Evolutionary conservation across 495 filamentous ascomycete species (phyloP).

Genomic region (Chaetomidium leptoderma): DNA sequence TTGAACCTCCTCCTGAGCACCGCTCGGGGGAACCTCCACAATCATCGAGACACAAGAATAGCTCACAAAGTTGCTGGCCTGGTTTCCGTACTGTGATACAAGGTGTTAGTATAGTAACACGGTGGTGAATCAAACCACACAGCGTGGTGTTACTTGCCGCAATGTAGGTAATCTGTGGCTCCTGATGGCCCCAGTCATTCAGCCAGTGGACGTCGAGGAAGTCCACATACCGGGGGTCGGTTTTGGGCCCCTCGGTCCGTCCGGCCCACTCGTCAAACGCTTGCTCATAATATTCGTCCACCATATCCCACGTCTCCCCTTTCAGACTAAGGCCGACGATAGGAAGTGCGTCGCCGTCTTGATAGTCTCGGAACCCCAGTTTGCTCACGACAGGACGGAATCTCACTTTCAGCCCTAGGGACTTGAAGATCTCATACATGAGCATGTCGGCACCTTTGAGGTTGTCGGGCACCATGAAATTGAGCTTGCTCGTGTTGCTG

Average conservation of each 20-base stretch:
- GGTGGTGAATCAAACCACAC: not conserved
- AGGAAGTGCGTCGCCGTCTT: not conserved
- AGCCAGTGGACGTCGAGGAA: conserved; percentile 1
- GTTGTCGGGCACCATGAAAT: conserved; percentile 13
- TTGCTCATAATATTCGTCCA: not conserved
- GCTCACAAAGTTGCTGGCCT: not conserved
- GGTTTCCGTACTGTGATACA: conserved; percentile 10
- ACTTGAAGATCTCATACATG: conserved; percentile 17
- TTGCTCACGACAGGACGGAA: conserved; percentile 4
- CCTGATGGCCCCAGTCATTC: not conserved
- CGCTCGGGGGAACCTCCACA: not conserved
- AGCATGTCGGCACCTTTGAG: conserved; percentile 23
- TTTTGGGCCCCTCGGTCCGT: not conserved
- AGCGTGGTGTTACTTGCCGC: not conserved
- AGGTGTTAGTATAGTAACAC: not conserved
- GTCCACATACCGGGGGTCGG: not conserved
- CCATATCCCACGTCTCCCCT: not conserved
- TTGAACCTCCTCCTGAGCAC: not conserved
- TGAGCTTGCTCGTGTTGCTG: conserved; percentile 4
- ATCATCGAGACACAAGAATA: conserved; percentile 8
- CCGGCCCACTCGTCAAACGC: not conserved
- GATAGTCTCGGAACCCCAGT: not conserved
- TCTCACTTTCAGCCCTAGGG: conserved; percentile 12
- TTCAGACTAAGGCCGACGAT: not conserved
- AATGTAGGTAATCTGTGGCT: not conserved